Base-by-base conservation (phyloP, 495 filamentous ascomycete species). In the Penicillium silybi region DNA sequence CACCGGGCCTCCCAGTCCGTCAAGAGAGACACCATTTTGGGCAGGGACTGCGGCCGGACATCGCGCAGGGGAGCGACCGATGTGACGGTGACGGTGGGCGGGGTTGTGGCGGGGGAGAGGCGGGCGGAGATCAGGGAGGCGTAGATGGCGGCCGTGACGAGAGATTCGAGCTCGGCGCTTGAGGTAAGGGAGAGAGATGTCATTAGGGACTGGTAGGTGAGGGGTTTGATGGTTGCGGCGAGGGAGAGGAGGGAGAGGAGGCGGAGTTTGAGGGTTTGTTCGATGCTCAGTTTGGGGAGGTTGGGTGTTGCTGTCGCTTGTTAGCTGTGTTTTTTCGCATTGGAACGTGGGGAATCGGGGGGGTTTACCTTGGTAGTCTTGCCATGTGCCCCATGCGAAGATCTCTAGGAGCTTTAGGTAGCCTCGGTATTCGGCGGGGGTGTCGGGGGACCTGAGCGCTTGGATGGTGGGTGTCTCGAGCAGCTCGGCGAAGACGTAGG, bases 401-500 rank as follows among this genome's bases (percentile, higher is more conserved):
- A 97, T 88, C 71, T 93, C 80, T 38, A 97, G 85, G 3, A 96
- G 80, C 6, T 78, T 82, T 18, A 92, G 76, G 69, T 88, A 83
- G 9, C 59, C 54, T 16, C 72, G 63, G 51, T 78, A 77, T 48
- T 87, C 81, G 16, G 51, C 61, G 22, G 73, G 70, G 8, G 68
- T 70, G 11, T 74, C 68, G 22, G 70, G 54, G 13, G 71, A 65
- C 25, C 79, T 70, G 17, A 98, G 82, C 3, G 83, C 74, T 65
- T 95, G 88, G 57, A 97, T 83, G 56, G 91, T 86, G 1, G 87
- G 86, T 2, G 83, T 83, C 56, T 88, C 80, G 8, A 99, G 84
- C 0, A 99, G 85, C 76, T 97, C 93, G 44, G 88, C 83, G 76
- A 99, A 99, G 74, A 97, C 84, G 69, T 86, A 97, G 62, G 90